These are phyloP conservation scores for Conticribra weissflogii DNA, from an alignment of 108 stramenopile genomes.

Conservation along the genomic window DNA sequence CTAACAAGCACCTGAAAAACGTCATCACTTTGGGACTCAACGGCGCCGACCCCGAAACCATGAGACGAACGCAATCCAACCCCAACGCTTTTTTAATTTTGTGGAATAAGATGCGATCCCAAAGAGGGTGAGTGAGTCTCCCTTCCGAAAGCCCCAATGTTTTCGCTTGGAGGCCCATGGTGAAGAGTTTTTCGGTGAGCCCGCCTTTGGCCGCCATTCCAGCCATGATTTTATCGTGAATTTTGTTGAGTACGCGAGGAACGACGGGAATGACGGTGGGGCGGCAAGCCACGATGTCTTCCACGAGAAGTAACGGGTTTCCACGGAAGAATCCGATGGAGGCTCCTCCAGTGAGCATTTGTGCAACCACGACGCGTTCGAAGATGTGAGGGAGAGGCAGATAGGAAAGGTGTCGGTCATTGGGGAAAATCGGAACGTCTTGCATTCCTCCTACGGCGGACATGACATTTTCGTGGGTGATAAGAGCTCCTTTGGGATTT, in stretches of 20 bases:
- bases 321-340: slow-evolving; percentile 90
- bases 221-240: slow-evolving; percentile 90
- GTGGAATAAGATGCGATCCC: slow-evolving; percentile 93
- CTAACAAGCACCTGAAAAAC: slow-evolving; percentile 91
- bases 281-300: slow-evolving; percentile 88
- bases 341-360: slow-evolving; percentile 69
- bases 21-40: slow-evolving; percentile 86
- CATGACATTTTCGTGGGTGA: slow-evolving; percentile 89
- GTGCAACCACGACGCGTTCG: slow-evolving; percentile 77
- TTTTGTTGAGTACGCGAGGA: slow-evolving; percentile 94
- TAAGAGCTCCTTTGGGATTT: slow-evolving; percentile 89
- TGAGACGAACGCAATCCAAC: slow-evolving; percentile 82
- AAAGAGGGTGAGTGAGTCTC: slow-evolving; percentile 75
- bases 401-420: slow-evolving; percentile 93
- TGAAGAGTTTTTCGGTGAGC: slow-evolving; percentile 87
- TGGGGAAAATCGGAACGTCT: slow-evolving; percentile 34
- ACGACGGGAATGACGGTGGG: slow-evolving; percentile 92
- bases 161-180: slow-evolving; percentile 89
- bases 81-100: slow-evolving; percentile 92
- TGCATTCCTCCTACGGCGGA: slow-evolving; percentile 60
- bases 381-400: slow-evolving; percentile 97
- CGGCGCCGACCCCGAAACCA: slow-evolving; percentile 94
- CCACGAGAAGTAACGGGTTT: slow-evolving; percentile 77
- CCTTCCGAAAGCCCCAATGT: slow-evolving; percentile 66
- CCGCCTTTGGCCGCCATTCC: slow-evolving; percentile 90